Percentiles rank a stretch among this genome's conserved stretches.
These are phyloP conservation scores for Arthrobotrys musiformis DNA, from an alignment of 2,329 filamentous ascomycete species.

Conservation along the genomic window DNA sequence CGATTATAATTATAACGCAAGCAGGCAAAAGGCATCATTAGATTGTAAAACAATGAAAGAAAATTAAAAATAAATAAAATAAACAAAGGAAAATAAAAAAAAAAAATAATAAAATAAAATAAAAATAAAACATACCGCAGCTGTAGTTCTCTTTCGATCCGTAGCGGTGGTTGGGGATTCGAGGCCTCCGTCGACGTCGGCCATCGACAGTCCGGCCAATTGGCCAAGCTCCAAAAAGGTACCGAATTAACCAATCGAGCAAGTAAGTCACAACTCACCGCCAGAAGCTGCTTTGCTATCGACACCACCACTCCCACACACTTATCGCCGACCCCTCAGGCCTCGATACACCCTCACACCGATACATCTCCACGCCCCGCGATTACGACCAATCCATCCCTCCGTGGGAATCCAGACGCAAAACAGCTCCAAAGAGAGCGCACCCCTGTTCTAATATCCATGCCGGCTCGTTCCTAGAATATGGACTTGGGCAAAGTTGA, in stretches of 20 bases:
- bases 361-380: background rate
- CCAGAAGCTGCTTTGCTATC: slow-evolving; percentile 6
- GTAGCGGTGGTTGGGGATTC: background rate
- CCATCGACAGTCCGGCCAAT: background rate
- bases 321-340: slow-evolving; percentile 18
- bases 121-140: background rate
- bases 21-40: too few relatives aligned
- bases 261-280: slow-evolving; percentile 17
- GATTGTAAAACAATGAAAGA: too few relatives aligned
- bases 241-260: slow-evolving; percentile 3
- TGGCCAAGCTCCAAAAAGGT: background rate
- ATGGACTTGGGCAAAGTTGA: slow-evolving; percentile 46
- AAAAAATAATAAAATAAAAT: too few relatives aligned
- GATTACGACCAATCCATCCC: background rate
- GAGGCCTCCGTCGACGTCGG: background rate
- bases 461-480: slow-evolving; percentile 25
- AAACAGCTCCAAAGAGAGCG: slow-evolving; percentile 7
- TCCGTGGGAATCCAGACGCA: background rate
- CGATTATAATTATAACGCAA: too few relatives aligned
- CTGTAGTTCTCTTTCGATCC: background rate
- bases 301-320: slow-evolving; percentile 14
- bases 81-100: too few relatives aligned
- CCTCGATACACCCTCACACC: background rate
- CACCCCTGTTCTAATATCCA: background rate
- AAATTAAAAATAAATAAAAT: too few relatives aligned